These are phyloP conservation scores for Naegleria lovaniensis DNA, from an alignment of 208 protist species.

Conservation along the genomic window DNA sequence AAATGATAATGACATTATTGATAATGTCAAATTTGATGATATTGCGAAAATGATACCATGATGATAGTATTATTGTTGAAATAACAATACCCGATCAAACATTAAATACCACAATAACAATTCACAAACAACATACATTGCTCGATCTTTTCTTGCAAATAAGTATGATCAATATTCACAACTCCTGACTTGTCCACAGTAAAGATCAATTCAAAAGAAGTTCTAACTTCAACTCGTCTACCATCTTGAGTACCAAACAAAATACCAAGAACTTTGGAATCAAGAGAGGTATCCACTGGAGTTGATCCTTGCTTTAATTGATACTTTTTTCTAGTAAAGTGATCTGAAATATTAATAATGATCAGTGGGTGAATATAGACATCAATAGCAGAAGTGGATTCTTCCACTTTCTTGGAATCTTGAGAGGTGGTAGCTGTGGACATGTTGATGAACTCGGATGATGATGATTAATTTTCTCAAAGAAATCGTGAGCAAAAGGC, in stretches of 20 bases:
- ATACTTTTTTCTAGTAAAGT: constrained; percentile 49
- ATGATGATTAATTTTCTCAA: too few species aligned
- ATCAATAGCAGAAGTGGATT: constrained; percentile 11
- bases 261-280: constrained; percentile 37
- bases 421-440: too few species aligned
- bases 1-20: background rate
- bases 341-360: constrained; percentile 61
- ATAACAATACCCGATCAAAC: too few species aligned
- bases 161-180: constrained; percentile 12
- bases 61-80: background rate
- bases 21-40: background rate
- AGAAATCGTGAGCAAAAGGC: too few species aligned
- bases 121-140: constrained; percentile 18
- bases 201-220: constrained; percentile 52
- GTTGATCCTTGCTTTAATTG: background rate
- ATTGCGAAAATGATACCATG: background rate
- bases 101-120: too few species aligned
- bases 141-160: background rate
- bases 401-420: background rate
- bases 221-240: constrained; percentile 43
- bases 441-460: too few species aligned
- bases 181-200: constrained; percentile 20
- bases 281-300: background rate
- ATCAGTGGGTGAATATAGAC: constrained; percentile 58
- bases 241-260: constrained; percentile 43